Evolutionary conservation across 352 stramenopile genomes (phyloP), one percentile per base, ranked within the genome.

Genomic region (Phytophthora capsici): DNA sequence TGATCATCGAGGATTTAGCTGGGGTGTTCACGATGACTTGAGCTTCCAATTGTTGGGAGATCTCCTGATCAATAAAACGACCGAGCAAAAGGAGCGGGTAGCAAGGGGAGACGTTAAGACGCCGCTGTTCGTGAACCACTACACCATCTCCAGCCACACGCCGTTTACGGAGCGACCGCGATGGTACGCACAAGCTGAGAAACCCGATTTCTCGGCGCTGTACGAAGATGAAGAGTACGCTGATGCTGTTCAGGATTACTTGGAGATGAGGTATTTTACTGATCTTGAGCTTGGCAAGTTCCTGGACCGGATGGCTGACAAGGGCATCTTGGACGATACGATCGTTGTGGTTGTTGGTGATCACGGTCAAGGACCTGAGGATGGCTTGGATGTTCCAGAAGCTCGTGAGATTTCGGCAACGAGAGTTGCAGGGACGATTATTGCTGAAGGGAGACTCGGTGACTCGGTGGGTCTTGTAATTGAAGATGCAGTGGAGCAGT

Each of bases 111-210:
- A 80, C 9, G 37, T 46, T 1, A 84, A 81, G 61, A 70, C 67
- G 28, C 77, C 79, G 10, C 67, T 82, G 13, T 88, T 85, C 53
- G 46, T 85, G 16, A 86, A 72, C 7, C 75, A 84, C 45, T 88
- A 86, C 53, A 84, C 79, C 9, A 88, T 88, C 61, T 85, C 74
- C 12, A 86, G 75, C 28, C 80, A 89, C 66, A 71, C 65, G 6
- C 67, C 69, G 16, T 88, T 75, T 46, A 48, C 48, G 22, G 62
- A 75, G 3, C 62, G 60, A 0, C 75, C 79, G 0, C 57, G 69
- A n/a, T 86, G 79, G 79, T 84, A 77, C 48, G 47, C 65, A 0
- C 17, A 73, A 7, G 22, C 37, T 2, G 48, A 63, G 6, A 65
- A 82, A 23, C 77, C 77, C 3, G 70, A 86, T 34, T 80, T 85